These are phyloP conservation scores for Cordia subcordata DNA, from an alignment of 257 asterid genomes.

Conservation along the genomic window DNA sequence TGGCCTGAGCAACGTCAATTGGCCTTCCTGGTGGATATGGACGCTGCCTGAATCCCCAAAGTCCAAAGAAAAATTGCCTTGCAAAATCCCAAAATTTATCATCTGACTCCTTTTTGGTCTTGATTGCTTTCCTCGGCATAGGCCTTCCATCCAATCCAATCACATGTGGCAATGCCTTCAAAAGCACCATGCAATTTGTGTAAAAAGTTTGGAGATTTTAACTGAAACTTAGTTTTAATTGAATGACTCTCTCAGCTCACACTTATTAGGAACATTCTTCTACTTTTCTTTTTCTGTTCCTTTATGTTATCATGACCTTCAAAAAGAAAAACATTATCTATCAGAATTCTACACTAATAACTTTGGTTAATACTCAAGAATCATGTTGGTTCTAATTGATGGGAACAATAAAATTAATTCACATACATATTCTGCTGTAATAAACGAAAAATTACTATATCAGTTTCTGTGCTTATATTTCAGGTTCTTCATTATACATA, in stretches of 20 bases:
- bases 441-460: too few species aligned
- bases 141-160: conserved; percentile 95
- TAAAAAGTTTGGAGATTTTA: background rate
- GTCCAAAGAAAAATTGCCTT: conserved; percentile 93
- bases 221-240: too few species aligned
- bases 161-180: conserved; percentile 88
- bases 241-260: too few species aligned
- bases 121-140: conserved; percentile 92
- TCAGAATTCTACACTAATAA: background rate
- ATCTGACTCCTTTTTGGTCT: conserved; percentile 49
- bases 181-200: conserved; percentile 11
- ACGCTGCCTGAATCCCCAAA: conserved; percentile 94
- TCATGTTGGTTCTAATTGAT: too few species aligned
- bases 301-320: too few species aligned
- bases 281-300: too few species aligned
- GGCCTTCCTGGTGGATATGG: conserved; percentile 96
- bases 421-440: too few species aligned
- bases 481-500: too few species aligned
- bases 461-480: too few species aligned
- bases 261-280: too few species aligned
- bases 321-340: too few species aligned
- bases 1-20: conserved; percentile 90
- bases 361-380: background rate
- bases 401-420: too few species aligned
- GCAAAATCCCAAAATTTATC: conserved; percentile 98